These are phyloP conservation scores for Suillus subalutaceus DNA, from an alignment of 768 basidiomycete genomes.

Conservation along the genomic window DNA sequence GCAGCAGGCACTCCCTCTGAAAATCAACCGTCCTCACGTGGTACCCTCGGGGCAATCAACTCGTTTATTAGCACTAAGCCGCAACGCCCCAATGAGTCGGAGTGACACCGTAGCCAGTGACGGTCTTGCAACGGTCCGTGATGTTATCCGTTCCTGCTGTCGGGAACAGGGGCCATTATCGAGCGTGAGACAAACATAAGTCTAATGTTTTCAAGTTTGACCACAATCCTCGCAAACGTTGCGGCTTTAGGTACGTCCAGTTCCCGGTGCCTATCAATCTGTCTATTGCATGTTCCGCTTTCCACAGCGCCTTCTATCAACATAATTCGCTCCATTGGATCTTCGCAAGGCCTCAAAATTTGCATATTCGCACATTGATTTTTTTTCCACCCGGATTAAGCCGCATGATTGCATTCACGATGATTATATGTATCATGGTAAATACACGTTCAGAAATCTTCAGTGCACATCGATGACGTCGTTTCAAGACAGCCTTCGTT, in stretches of 20 bases:
- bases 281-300: background rate
- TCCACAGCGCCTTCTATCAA: background rate
- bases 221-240: background rate
- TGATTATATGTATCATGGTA: background rate
- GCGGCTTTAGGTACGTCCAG: conserved; percentile 10
- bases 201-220: background rate
- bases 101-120: background rate
- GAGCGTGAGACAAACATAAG: conserved; percentile 2
- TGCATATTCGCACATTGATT: background rate
- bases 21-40: background rate
- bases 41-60: background rate
- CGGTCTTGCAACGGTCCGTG: background rate
- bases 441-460: background rate
- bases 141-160: background rate
- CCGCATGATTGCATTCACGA: background rate
- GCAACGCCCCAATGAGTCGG: background rate
- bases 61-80: conserved; percentile 6
- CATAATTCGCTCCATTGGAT: background rate
- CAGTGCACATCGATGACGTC: background rate
- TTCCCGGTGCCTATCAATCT: conserved; percentile 8
- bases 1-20: background rate
- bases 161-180: background rate
- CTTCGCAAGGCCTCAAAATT: background rate
- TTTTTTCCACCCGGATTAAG: background rate
- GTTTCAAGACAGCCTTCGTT: background rate